These are phyloP conservation scores for Boletellus ananas DNA, from an alignment of 768 basidiomycete species.

Conservation along the genomic window DNA sequence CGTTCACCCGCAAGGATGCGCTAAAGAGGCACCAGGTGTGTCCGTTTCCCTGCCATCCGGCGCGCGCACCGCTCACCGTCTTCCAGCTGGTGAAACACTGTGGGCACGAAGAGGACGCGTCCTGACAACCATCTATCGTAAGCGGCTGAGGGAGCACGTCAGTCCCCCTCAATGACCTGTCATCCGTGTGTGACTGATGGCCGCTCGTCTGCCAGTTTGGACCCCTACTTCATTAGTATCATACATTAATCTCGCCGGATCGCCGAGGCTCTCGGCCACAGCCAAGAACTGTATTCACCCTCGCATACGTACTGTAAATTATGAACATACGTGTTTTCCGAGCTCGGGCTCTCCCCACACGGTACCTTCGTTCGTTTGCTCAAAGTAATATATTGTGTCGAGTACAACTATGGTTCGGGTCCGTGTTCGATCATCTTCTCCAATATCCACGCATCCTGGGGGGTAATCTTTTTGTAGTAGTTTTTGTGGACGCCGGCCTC, in stretches of 20 bases:
- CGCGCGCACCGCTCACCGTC: constrained; percentile 13
- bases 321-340: constrained; percentile 23
- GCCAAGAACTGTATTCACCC: constrained; percentile 20
- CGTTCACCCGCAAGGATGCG: constrained; percentile 83
- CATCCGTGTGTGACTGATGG: constrained; percentile 20
- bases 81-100: constrained; percentile 72
- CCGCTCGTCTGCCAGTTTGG: constrained; percentile 14
- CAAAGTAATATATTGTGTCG: constrained; percentile 26
- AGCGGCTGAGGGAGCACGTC: constrained; percentile 13
- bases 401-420: constrained; percentile 22
- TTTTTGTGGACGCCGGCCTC: constrained; percentile 61
- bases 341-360: constrained; percentile 12
- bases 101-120: constrained; percentile 58
- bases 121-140: constrained; percentile 21
- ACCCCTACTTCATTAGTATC: constrained; percentile 22
- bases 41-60: background rate
- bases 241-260: constrained; percentile 23
- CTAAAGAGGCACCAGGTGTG: constrained; percentile 81
- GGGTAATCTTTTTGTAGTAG: constrained; percentile 89
- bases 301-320: constrained; percentile 29
- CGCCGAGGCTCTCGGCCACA: constrained; percentile 12
- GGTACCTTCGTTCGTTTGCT: constrained; percentile 3
- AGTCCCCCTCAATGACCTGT: constrained; percentile 9
- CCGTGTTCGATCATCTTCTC: constrained; percentile 51
- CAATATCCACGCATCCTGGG: constrained; percentile 84